Evolutionary conservation across 164 flowering plant genomes (phyloP).

Genomic region (Hamamelis virginiana): DNA sequence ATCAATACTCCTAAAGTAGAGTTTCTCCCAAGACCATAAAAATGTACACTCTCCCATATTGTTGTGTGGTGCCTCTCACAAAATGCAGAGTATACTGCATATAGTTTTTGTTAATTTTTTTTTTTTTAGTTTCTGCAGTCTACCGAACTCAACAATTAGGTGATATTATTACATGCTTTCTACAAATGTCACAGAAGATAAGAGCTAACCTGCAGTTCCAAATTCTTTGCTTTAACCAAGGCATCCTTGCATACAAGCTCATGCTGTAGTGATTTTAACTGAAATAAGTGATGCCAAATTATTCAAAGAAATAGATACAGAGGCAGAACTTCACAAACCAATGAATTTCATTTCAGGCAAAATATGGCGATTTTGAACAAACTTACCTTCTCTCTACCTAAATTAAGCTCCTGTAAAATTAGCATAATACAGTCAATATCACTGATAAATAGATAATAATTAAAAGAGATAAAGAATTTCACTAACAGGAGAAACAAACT

Average conservation of each 20-base stretch:
- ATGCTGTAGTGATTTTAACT: conserved; percentile 69
- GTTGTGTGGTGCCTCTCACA: background rate
- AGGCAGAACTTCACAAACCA: background rate
- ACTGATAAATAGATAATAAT: background rate
- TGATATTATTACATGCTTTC: background rate
- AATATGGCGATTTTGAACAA: background rate
- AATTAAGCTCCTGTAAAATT: conserved; percentile 38
- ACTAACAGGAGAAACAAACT: conserved; percentile 2
- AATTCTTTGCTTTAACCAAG: conserved; percentile 47
- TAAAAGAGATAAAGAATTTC: background rate
- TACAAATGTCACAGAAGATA: background rate
- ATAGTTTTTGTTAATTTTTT: background rate
- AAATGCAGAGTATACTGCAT: background rate
- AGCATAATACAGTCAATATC: background rate
- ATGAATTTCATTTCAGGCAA: background rate
- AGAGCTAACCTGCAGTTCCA: conserved; percentile 44
- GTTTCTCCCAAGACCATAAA: background rate
- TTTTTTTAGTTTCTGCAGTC: background rate
- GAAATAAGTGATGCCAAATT: conserved; percentile 17
- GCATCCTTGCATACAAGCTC: conserved; percentile 65
- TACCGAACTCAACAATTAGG: background rate
- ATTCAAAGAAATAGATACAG: background rate
- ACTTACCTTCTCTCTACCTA: conserved; percentile 40
- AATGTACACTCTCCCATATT: background rate
- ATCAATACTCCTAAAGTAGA: background rate